Conservation (phyloP, 305 asterid genomes). For the Fraxinus latifolia region DNA sequence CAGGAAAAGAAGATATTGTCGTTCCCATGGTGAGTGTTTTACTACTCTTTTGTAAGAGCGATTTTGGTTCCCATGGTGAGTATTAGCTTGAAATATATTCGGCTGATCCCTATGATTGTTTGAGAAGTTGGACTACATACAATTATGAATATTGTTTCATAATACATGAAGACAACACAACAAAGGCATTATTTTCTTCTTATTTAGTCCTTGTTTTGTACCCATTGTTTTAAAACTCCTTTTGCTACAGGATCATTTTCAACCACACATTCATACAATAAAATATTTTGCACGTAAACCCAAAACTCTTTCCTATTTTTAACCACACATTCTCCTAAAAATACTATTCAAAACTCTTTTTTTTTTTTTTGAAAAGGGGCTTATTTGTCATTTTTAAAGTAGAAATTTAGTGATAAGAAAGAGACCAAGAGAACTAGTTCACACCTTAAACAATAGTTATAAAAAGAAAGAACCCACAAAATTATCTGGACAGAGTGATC, state of each 20-base stretch:
- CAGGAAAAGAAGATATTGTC: constrained; percentile 85
- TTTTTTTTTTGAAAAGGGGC: too few species aligned
- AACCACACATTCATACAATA: too few species aligned
- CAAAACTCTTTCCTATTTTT: too few species aligned
- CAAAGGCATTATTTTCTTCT: not conserved
- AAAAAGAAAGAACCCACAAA: not conserved
- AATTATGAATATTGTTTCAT: not conserved
- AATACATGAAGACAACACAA: not conserved
- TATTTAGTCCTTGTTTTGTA: not conserved
- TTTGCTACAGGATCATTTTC: too few species aligned
- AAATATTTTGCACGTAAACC: too few species aligned
- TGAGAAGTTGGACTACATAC: not conserved
- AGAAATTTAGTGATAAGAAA: not conserved
- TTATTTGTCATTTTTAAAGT: not conserved
- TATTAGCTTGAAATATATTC: not conserved
- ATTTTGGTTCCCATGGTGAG: constrained; percentile 92
- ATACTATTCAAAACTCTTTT: too few species aligned
- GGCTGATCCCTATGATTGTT: not conserved
- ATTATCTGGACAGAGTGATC: not conserved
- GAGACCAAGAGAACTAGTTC: not conserved
- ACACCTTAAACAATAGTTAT: not conserved
- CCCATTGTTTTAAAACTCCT: too few species aligned
- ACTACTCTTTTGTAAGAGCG: not conserved
- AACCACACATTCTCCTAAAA: too few species aligned
- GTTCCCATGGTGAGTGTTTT: constrained; percentile 79